Percentiles rank a stretch among this genome's conserved stretches.
Conservation (phyloP, 768 basidiomycete genomes). For the Xanthoconium purpureum region DNA sequence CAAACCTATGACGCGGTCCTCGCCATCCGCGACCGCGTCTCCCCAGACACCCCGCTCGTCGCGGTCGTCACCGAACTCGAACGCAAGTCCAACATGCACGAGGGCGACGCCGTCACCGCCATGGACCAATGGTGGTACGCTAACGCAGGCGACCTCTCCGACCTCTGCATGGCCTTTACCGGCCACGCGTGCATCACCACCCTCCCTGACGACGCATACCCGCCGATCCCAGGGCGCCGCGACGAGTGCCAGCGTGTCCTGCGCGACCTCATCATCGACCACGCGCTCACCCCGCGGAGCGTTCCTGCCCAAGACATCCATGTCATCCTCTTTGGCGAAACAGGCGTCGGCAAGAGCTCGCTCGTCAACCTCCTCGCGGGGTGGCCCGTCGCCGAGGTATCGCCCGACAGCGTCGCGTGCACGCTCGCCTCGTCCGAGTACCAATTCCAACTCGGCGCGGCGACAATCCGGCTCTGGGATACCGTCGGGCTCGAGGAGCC, state of each 20-base stretch:
- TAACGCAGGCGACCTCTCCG: slow-evolving; percentile 11
- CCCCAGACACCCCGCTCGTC: slow-evolving; percentile 18
- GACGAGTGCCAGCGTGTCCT: slow-evolving; percentile 23
- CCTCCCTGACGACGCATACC: slow-evolving; percentile 18
- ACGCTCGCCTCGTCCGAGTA: slow-evolving; percentile 29
- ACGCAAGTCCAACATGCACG: not conserved
- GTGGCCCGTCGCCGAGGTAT: slow-evolving; percentile 26
- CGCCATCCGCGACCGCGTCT: slow-evolving; percentile 15
- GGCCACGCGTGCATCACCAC: slow-evolving; percentile 26
- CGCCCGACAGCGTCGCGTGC: slow-evolving; percentile 30
- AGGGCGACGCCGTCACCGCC: slow-evolving; percentile 7
- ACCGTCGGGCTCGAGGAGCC: slow-evolving; percentile 33
- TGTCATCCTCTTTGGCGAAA: slow-evolving; percentile 41
- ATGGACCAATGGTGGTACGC: slow-evolving; percentile 25
- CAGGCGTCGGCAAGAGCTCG: slow-evolving; percentile 35
- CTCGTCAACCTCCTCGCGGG: slow-evolving; percentile 38
- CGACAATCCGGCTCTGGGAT: slow-evolving; percentile 29
- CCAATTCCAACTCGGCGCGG: slow-evolving; percentile 23
- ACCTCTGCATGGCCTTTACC: slow-evolving; percentile 9
- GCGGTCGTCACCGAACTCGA: slow-evolving; percentile 23
- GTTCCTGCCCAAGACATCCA: slow-evolving; percentile 22
- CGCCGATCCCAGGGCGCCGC: slow-evolving; percentile 16
- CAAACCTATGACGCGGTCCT: slow-evolving; percentile 19
- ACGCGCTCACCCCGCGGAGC: slow-evolving; percentile 21
- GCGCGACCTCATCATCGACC: slow-evolving; percentile 22